These are phyloP conservation scores for Pezicula rhizophila DNA, from an alignment of 2,329 filamentous ascomycete genomes.

Conservation along the genomic window DNA sequence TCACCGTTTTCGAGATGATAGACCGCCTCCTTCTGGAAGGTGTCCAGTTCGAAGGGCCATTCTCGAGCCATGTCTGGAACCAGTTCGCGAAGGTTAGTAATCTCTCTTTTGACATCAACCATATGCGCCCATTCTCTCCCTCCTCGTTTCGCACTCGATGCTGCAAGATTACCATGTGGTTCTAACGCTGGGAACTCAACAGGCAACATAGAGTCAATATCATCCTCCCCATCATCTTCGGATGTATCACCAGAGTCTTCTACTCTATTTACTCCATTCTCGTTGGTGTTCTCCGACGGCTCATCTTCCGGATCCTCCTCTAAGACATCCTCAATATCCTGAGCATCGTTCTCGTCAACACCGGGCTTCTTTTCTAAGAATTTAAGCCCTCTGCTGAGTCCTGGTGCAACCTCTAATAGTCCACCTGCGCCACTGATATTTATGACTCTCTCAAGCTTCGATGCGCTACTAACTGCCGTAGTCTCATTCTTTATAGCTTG, in stretches of 20 bases:
- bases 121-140: slow-evolving; percentile 96
- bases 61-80: slow-evolving; percentile 94
- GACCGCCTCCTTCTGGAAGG: slow-evolving; percentile 96
- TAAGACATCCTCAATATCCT: slow-evolving; percentile 63
- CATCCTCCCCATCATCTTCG: slow-evolving; percentile 44
- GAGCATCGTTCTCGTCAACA: slow-evolving; percentile 53
- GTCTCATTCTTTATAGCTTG: slow-evolving; percentile 53
- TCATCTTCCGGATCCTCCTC: slow-evolving; percentile 38
- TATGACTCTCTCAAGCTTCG: slow-evolving; percentile 76
- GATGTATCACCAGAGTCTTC: slow-evolving; percentile 26
- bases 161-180: slow-evolving; percentile 69
- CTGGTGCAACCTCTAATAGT: slow-evolving; percentile 75
- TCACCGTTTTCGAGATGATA: slow-evolving; percentile 96
- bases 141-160: slow-evolving; percentile 65
- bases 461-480: slow-evolving; percentile 35
- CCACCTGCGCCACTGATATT: slow-evolving; percentile 72
- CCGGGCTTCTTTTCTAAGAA: slow-evolving; percentile 57
- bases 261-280: slow-evolving; percentile 24
- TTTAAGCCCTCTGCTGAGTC: slow-evolving; percentile 71
- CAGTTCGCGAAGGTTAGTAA: slow-evolving; percentile 87
- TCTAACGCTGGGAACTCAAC: slow-evolving; percentile 90
- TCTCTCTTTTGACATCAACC: slow-evolving; percentile 89
- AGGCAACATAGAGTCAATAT: slow-evolving; percentile 81
- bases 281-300: slow-evolving; percentile 25
- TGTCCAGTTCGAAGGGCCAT: slow-evolving; percentile 96